Evolutionary conservation across 495 filamentous ascomycete genomes (phyloP).

Genomic region (Talaromyces thailandensis): DNA sequence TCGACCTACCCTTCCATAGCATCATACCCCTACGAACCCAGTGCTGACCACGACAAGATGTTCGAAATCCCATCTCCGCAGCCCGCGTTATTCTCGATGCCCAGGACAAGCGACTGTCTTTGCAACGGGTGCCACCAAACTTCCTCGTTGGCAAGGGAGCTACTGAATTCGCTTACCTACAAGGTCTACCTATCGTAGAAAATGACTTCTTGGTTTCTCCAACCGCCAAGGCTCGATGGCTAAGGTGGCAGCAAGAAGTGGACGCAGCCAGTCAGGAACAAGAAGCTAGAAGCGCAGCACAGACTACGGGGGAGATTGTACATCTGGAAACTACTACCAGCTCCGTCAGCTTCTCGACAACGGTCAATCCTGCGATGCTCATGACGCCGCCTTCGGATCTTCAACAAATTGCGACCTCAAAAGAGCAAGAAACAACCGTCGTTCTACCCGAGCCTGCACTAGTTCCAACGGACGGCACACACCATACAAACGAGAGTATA

Average conservation of each 20-base stretch:
- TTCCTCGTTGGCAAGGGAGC: slow-evolving; percentile 81
- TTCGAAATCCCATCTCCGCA: slow-evolving; percentile 85
- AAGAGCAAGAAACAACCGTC: background rate
- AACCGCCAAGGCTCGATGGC: slow-evolving; percentile 62
- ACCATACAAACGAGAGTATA: background rate
- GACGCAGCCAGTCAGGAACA: slow-evolving; percentile 32
- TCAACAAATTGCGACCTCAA: background rate
- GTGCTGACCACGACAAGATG: slow-evolving; percentile 40
- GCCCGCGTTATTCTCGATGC: slow-evolving; percentile 75
- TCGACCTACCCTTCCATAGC: slow-evolving; percentile 7
- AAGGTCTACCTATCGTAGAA: slow-evolving; percentile 58
- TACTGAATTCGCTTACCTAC: slow-evolving; percentile 69
- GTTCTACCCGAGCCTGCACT: background rate
- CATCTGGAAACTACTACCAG: background rate
- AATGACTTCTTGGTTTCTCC: slow-evolving; percentile 68
- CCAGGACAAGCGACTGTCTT: slow-evolving; percentile 60
- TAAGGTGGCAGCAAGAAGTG: slow-evolving; percentile 70
- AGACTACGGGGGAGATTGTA: background rate
- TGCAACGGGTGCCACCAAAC: slow-evolving; percentile 86
- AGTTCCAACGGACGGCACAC: background rate
- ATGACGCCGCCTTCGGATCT: slow-evolving; percentile 7
- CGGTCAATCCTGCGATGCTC: slow-evolving; percentile 6
- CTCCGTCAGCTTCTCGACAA: background rate
- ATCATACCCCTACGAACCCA: background rate
- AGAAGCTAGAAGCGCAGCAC: background rate